Base-by-base conservation (phyloP, 2,329 filamentous ascomycete genomes). In the Cladosporium colombiae region DNA sequence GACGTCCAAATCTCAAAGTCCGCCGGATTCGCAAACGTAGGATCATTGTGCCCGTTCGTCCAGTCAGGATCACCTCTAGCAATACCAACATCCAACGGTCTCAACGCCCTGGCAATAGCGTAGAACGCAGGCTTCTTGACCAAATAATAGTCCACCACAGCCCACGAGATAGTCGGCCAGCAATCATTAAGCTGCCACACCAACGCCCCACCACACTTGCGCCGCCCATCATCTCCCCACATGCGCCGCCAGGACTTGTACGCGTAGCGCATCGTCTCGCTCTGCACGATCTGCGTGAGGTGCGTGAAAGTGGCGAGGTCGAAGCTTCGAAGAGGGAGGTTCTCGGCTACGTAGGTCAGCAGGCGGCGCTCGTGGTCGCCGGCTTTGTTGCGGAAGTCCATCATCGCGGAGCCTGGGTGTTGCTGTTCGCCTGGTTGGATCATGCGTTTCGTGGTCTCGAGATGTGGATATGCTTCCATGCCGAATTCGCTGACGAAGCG, bases 371-470 rank as follows among this genome's bases (percentile, higher is more conserved):
- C 92, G 75, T 97, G 92, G 0, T 93, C 93, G 62, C 90, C 90
- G 1, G 93, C 94, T 80, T 97, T 97, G 82, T 97, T 97, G 83
- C 97, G 94, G 76, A 97, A 97, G 77, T 97, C 93, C 33, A 97
- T 81, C 5, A 93, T 95, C 33, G 90, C 89, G 3, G 91, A 95
- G 75, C 96, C 91, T 1, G 93, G 85, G 76, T 91, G 94, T 7
- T 91, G 85, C 73, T 97, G 92, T 1, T 86, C 85, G 62, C 92
- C 86, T 58, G 89, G 84, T 64, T 88, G 89, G 55, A 96, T 85
- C 76, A 87, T 96, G n/a, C 87, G 84, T 67, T 93, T 89, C 73
- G 97, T 92, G 0, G 93, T 97, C 71, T 89, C 87, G 72, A 95
- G 87, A 68, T 88, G 88, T 0, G 94, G 93, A 75, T 97, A 96